Percentiles rank a stretch among this genome's conserved stretches.
Conservation (phyloP, 208 protist genomes). For the Trypanosoma lewisi region DNA sequence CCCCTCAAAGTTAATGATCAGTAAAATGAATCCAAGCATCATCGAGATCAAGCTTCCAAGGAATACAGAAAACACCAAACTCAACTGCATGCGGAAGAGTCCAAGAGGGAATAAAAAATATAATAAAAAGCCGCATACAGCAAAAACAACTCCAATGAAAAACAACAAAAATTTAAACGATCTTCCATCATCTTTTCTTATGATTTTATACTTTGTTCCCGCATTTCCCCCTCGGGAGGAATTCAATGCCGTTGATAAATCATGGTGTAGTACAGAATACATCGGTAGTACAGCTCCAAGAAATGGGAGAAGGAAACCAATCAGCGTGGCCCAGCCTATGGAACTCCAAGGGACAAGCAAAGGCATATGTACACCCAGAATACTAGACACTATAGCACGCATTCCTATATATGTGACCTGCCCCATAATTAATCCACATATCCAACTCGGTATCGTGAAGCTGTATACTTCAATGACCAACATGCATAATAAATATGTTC, state of each 20-base stretch:
- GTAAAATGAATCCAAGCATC: slow-evolving; percentile 84
- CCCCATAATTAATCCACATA: slow-evolving; percentile 64
- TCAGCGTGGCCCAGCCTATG: slow-evolving; percentile 63
- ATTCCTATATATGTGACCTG: slow-evolving; percentile 54
- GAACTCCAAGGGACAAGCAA: slow-evolving; percentile 29
- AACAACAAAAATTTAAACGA: slow-evolving; percentile 41
- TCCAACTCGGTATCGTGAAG: slow-evolving; percentile 82
- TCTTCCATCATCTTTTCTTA: slow-evolving; percentile 31
- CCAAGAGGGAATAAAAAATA: slow-evolving; percentile 93
- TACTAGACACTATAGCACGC: slow-evolving; percentile 27
- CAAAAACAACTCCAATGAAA: slow-evolving; percentile 50
- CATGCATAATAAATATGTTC: slow-evolving; percentile 39
- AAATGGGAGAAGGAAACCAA: slow-evolving; percentile 83
- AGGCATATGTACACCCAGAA: slow-evolving; percentile 37
- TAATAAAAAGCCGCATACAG: slow-evolving; percentile 77
- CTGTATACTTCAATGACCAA: slow-evolving; percentile 61
- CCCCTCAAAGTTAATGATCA: slow-evolving; percentile 91
- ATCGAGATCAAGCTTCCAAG: slow-evolving; percentile 90
- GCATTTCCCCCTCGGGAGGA: slow-evolving; percentile 54
- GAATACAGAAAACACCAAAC: slow-evolving; percentile 93
- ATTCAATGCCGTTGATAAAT: slow-evolving; percentile 87
- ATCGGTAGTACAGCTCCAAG: slow-evolving; percentile 88
- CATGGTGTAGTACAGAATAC: slow-evolving; percentile 47
- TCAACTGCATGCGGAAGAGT: slow-evolving; percentile 83
- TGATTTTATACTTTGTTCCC: slow-evolving; percentile 74